Conservation (phyloP, 1,284 basidiomycete species). For the Cutaneotrichosporon mucoides region DNA sequence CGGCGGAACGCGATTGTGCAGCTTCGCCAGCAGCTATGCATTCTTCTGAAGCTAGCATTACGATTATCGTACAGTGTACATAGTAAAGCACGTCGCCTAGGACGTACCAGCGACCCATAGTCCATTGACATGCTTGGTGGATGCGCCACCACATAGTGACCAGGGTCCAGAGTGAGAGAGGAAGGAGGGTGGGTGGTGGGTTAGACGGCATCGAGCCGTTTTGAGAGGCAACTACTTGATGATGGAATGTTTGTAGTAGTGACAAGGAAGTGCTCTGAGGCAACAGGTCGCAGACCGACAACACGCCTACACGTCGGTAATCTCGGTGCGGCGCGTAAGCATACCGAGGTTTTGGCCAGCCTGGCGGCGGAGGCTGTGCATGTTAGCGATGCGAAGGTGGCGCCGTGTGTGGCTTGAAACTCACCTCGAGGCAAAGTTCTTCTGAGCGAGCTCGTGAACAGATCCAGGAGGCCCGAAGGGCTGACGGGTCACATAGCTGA, state of each 20-base stretch:
- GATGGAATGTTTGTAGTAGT: no score
- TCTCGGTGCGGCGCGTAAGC: constrained; percentile 27
- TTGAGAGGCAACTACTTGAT: no score
- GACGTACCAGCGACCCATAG: background rate
- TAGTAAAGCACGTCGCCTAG: background rate
- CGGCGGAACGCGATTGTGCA: no score
- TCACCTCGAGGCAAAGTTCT: constrained; percentile 66
- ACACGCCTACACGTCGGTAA: constrained; percentile 9
- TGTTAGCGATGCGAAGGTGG: background rate
- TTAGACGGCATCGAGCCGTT: constrained; percentile 6
- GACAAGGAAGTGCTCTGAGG: no score
- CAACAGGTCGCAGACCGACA: no score
- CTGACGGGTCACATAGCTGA: constrained; percentile 57
- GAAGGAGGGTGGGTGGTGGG: background rate
- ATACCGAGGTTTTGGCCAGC: constrained; percentile 38
- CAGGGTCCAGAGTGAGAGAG: background rate
- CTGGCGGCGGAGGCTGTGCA: constrained; percentile 20
- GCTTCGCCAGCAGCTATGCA: no score
- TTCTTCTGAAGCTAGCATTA: background rate
- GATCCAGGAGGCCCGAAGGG: constrained; percentile 80
- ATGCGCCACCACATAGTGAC: background rate
- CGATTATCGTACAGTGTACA: constrained; percentile 3
- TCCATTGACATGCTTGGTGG: constrained; percentile 1
- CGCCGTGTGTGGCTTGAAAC: no score
- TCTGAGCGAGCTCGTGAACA: constrained; percentile 76